phyloP scores from a whole-genome alignment of 2,329 filamentous ascomycete genomes.

The Tolypocladium sp. region DNA sequence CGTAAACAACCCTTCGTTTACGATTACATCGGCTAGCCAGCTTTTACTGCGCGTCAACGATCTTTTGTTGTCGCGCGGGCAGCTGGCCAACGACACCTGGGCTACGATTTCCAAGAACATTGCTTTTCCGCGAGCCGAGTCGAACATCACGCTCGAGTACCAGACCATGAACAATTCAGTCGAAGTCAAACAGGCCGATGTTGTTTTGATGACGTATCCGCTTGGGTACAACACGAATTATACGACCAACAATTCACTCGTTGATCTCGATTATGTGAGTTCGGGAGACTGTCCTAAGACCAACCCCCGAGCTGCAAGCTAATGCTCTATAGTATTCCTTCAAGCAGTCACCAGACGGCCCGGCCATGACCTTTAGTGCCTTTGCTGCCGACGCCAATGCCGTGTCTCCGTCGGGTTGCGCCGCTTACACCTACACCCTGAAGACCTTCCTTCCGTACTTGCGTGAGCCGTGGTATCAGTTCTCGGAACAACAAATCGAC shows the following conservation, averaged over 20 bases:
- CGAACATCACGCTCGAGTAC: constrained; percentile 52
- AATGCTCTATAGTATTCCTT: constrained; percentile 15
- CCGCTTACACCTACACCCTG: constrained; percentile 57
- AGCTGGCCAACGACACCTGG: constrained; percentile 39
- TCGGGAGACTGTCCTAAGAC: neutral
- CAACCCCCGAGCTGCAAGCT: neutral
- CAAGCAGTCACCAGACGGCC: constrained; percentile 43
- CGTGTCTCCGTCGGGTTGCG: constrained; percentile 58
- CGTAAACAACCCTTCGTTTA: constrained; percentile 60
- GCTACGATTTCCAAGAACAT: constrained; percentile 10
- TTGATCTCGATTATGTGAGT: constrained; percentile 14
- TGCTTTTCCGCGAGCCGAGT: constrained; percentile 7
- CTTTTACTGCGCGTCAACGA: constrained; percentile 47
- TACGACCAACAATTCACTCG: constrained; percentile 7
- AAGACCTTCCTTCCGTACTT: constrained; percentile 55
- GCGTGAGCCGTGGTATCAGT: constrained; percentile 59
- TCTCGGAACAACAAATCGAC: constrained; percentile 60
- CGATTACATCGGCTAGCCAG: constrained; percentile 51
- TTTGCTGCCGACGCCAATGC: constrained; percentile 59
- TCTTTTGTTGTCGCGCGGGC: constrained; percentile 46
- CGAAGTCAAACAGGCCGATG: constrained; percentile 60
- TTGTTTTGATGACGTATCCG: constrained; percentile 57
- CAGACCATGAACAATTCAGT: constrained; percentile 57
- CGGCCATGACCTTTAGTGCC: constrained; percentile 65
- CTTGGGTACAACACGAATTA: constrained; percentile 44